Evolutionary conservation across 2,329 filamentous ascomycete species (phyloP), one percentile per base, ranked within the genome.

Genomic region (Nannizzia gypsea): DNA sequence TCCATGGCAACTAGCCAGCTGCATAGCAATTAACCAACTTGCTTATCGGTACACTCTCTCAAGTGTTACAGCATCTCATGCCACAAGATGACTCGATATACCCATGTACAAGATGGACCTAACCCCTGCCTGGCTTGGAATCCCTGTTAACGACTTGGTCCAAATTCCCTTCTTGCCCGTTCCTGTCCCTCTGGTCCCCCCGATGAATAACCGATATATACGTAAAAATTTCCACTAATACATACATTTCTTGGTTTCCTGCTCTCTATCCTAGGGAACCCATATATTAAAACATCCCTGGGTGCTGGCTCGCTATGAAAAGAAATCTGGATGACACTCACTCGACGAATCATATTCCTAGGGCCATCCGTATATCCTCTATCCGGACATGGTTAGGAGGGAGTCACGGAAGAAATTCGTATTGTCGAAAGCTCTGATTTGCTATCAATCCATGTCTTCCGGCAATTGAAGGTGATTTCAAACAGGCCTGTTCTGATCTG

Each of bases 401-500:
- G 26, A 54, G 50, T 31, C 50, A 26, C 31, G n/a, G 24, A 17
- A 6, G 4, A 50, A 54, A 34, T 54, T 54, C 50, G 50, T 54
- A 54, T 54, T 34, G 50, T 5, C 13, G 13, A 34, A 34, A 54
- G 24, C 11, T 36, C 13, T 54, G 50, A 34, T 54, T 54, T 54
- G 26, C 26, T 54, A 8, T 6, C 8, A 22, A 26, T 28, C 26
- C 50, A 54, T 17, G 26, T 28, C 28, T 9, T 54, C 50, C 50
- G 50, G 50, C 50, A 54, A 54, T 54, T 54, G 50, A 54, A 54
- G 50, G 50, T 9, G 50, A 54, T 54, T 54, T 54, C 50, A 34
- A 54, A 54, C 28, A 9, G 50, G 50, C 28, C 50, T 54, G 50
- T 34, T 34, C 50, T 34, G 44, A 13, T 36, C 50, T 17, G 50